phyloP scores from a whole-genome alignment of 2,329 filamentous ascomycete genomes.

The Claviceps maximensis region DNA sequence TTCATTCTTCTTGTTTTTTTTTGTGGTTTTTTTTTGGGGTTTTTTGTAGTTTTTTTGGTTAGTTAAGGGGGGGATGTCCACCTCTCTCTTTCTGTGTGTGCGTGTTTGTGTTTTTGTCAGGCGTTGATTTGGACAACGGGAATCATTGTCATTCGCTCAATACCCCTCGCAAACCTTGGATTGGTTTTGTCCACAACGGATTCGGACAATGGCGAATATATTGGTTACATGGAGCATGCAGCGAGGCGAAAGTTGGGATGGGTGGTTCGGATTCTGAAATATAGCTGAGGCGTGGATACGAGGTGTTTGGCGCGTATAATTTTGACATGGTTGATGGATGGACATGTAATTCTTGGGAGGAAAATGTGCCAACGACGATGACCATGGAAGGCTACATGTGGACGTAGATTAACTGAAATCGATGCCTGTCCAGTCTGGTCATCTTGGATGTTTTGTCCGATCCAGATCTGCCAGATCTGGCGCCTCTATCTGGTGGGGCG shows the following conservation, averaged over 20 bases:
- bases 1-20: not conserved
- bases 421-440: too few species aligned
- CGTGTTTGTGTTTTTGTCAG: not conserved
- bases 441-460: too few species aligned
- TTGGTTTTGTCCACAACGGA: not conserved
- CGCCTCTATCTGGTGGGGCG: too few species aligned
- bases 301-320: not conserved
- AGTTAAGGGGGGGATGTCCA: too few species aligned
- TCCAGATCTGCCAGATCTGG: too few species aligned
- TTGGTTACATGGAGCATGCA: not conserved
- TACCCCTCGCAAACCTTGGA: slow-evolving; percentile 7
- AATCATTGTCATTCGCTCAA: slow-evolving; percentile 8
- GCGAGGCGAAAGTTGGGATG: not conserved
- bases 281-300: not conserved
- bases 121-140: slow-evolving; percentile 8
- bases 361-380: too few species aligned
- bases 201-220: not conserved
- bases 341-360: too few species aligned
- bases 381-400: too few species aligned
- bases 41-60: not conserved
- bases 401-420: too few species aligned
- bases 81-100: not conserved
- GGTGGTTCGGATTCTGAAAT: not conserved
- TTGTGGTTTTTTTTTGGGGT: not conserved
- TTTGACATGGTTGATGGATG: too few species aligned